Evolutionary conservation across 2,329 filamentous ascomycete genomes (phyloP).

Genomic region (Cladobotryum protrusum): DNA sequence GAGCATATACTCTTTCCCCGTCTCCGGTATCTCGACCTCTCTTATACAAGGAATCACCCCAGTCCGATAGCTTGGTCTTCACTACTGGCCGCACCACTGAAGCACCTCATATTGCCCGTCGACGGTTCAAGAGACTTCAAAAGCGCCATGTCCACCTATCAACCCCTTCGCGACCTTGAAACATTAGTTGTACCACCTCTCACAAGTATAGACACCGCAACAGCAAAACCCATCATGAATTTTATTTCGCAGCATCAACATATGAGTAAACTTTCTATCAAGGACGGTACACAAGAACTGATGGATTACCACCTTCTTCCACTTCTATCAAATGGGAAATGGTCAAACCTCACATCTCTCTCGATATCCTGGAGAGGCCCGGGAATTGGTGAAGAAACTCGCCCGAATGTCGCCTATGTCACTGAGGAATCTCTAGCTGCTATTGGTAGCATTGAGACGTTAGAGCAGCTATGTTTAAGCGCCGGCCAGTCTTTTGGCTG

Average conservation of each 20-base stretch:
- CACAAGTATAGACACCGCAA: not conserved
- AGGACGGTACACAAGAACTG: not conserved
- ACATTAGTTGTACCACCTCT: conserved; percentile 1
- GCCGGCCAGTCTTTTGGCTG: not conserved
- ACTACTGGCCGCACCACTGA: not conserved
- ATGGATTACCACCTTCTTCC: conserved; percentile 1
- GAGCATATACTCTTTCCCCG: not conserved
- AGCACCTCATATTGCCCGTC: not conserved
- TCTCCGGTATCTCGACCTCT: not conserved
- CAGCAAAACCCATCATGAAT: not conserved
- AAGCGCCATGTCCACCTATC: not conserved
- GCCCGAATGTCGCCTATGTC: not conserved
- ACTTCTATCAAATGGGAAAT: not conserved
- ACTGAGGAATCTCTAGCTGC: not conserved
- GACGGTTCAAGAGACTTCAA: not conserved
- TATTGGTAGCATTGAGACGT: not conserved
- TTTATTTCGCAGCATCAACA: not conserved
- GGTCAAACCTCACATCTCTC: conserved; percentile 2
- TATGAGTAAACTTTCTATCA: not conserved
- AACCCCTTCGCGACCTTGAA: not conserved
- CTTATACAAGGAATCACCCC: not conserved
- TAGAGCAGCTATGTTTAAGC: not conserved
- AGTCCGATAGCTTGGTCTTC: not conserved
- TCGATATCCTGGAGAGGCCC: not conserved
- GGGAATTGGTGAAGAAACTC: not conserved